Evolutionary conservation across 352 stramenopile species (phyloP), one percentile per base, ranked within the genome.

Genomic region (Globisporangium yorkense): DNA sequence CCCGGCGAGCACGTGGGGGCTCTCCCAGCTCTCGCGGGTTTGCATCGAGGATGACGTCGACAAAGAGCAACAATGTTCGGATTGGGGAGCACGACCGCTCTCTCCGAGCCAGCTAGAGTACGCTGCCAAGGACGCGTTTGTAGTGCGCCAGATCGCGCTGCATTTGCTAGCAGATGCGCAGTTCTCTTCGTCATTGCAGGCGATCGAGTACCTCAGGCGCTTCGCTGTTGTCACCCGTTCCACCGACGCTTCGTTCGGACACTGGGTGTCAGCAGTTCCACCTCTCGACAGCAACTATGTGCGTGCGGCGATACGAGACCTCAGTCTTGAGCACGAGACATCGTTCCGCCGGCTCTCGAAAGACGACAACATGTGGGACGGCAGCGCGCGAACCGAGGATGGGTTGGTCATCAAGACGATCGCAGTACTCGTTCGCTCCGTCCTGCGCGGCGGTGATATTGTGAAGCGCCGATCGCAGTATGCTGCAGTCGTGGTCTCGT

Each of bases 351-450:
- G 24, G 9, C 51, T 72, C 43, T 41, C 48, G 20, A 67, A 70
- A 43, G 39, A 41, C 41, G 21, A 48, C 9, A 24, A 55, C 8
- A 65, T 47, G 27, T 72, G 56, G 56, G 60, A 69, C 3, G 41
- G 50, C 15, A 62, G 54, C 16, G 51, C 54, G 16, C 44, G 48
- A 4, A 51, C 56, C 1, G 57, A 67, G 0, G 47, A 57, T 18
- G 71, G 77, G 4, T 21, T 80, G 29, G 46, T 90, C 2, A 76
- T 88, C 47, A 90, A 88, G 58, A 90, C 72, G 3, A 87, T 90
- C 55, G 80, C 80, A 5, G 43, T 88, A 2, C 24, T 75, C 9
- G 40, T 81, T 58, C 65, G 64, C 24, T 66, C 47, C 29, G 31
- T 16, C 24, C 51, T 16, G 58, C 58, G 21, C 29, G 18, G 7